Evolutionary conservation across 805 yeast genomes (phyloP), one percentile per base, ranked within the genome.

Genomic region (Saccharomycopsis javanensis): DNA sequence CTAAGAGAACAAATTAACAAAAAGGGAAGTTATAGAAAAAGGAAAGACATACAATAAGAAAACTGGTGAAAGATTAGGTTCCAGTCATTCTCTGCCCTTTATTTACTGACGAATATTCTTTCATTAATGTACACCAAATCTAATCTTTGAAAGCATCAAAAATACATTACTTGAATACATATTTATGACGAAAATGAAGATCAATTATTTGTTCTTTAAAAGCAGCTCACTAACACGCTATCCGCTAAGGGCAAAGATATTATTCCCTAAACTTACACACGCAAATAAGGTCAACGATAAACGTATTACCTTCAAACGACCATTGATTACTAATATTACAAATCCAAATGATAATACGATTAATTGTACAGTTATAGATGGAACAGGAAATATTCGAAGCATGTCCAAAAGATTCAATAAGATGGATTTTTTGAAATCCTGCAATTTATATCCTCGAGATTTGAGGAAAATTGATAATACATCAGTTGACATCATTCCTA

Each of bases 371-470:
- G 79, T 83, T 1, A 80, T 87, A 62, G 88, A 87, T 64, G 61
- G 63, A 16, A 67, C 72, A 2, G 95, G 95, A 1, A 76, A 80
- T 48, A 85, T 86, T 28, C 73, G 75, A 4, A 83, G 83, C 1
- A 84, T 84, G 15, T 81, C 87, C 7, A 81, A 83, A 56, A 80
- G 78, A 64, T 84, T 79, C 66, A 84, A 86, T 56, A 79, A 83
- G 64, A 74, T 82, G 60, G 77, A 78, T 56, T 79, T 86, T 60
- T 69, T 87, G 16, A 75, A 79, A 33, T 81, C 83, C 61, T 88
- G 91, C 67, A 88, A 88, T 11, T 69, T 92, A 27, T 80, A 86
- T 58, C 97, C 98, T 0, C 75, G 99, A 68, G 99, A 92, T 69
- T 73, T 92, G 63, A 75, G 99, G 20, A 92, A 91, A 66, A 84